Evolutionary conservation across 352 stramenopile genomes (phyloP).

Genomic region (Pythium diclinum): DNA sequence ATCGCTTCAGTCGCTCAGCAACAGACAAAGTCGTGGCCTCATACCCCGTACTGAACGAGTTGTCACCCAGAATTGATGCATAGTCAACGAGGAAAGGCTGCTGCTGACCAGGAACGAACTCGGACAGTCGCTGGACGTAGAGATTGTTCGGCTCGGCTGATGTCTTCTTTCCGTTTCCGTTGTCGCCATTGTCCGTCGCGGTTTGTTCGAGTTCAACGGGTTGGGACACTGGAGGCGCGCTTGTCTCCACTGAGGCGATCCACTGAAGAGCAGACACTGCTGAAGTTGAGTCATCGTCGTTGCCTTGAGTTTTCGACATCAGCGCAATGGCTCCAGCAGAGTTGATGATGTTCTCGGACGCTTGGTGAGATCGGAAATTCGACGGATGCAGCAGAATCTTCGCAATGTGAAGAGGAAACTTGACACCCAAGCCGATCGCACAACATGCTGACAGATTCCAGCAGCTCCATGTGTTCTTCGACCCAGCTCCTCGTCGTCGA

Average conservation of each 20-base stretch:
- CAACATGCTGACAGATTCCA: conserved; percentile 84
- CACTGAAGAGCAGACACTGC: conserved; percentile 27
- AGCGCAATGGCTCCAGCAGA: conserved; percentile 62
- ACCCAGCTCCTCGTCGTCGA: conserved; percentile 68
- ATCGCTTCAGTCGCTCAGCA: conserved; percentile 56
- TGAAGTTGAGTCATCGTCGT: conserved; percentile 1
- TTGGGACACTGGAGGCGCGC: not conserved
- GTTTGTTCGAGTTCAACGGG: conserved; percentile 28
- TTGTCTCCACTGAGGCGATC: conserved; percentile 24
- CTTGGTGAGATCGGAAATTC: conserved; percentile 85
- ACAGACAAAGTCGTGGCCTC: conserved; percentile 64
- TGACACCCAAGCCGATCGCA: conserved; percentile 79
- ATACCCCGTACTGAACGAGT: conserved; percentile 79
- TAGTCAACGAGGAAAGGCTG: conserved; percentile 83
- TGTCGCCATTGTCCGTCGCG: conserved; percentile 8
- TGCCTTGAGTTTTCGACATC: conserved; percentile 26
- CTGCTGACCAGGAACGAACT: conserved; percentile 68
- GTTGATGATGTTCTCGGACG: conserved; percentile 83
- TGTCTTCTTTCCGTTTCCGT: not conserved
- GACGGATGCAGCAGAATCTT: conserved; percentile 71
- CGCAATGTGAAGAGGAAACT: conserved; percentile 65
- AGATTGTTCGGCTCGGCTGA: conserved; percentile 32
- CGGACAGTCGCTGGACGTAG: conserved; percentile 53
- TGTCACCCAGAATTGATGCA: conserved; percentile 63
- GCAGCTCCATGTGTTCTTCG: conserved; percentile 89